phyloP scores from a whole-genome alignment of 441 rosid genomes.

The Arabidopsis lyrata region DNA sequence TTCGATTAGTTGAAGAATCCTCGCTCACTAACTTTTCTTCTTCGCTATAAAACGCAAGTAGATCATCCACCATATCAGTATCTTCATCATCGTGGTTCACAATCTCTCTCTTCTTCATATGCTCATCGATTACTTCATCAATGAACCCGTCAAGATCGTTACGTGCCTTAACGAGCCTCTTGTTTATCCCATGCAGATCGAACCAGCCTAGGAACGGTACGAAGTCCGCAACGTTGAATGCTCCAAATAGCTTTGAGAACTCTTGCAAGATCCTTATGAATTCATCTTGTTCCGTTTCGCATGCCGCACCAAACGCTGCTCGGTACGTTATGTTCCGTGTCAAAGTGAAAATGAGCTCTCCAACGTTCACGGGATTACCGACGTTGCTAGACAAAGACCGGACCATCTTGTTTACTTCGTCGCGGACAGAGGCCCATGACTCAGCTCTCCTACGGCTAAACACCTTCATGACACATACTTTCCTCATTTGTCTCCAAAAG shows the following conservation, averaged over 20 bases:
- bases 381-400: conserved; percentile 47
- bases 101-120: conserved; percentile 56
- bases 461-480: conserved; percentile 83
- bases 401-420: conserved; percentile 71
- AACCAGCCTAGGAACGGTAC: conserved; percentile 71
- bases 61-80: conserved; percentile 92
- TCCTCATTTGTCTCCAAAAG: conserved; percentile 96
- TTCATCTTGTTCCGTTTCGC: conserved; percentile 68
- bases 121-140: conserved; percentile 76
- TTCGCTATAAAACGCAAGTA: conserved; percentile 77
- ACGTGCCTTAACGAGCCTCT: conserved; percentile 70
- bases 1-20: conserved; percentile 49
- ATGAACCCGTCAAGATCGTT: conserved; percentile 71
- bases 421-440: conserved; percentile 90
- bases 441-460: conserved; percentile 91
- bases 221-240: conserved; percentile 88
- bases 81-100: conserved; percentile 47
- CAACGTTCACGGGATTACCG: conserved; percentile 68
- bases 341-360: conserved; percentile 71
- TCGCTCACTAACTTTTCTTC: conserved; percentile 59
- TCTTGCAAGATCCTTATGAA: conserved; percentile 84
- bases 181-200: conserved; percentile 74
- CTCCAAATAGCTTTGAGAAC: conserved; percentile 94
- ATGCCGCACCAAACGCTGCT: conserved; percentile 76
- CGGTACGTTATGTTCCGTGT: conserved; percentile 77